These are phyloP conservation scores for Mortierella sp. DNA, from an alignment of 371 early-diverging fungal genomes.

Conservation along the genomic window DNA sequence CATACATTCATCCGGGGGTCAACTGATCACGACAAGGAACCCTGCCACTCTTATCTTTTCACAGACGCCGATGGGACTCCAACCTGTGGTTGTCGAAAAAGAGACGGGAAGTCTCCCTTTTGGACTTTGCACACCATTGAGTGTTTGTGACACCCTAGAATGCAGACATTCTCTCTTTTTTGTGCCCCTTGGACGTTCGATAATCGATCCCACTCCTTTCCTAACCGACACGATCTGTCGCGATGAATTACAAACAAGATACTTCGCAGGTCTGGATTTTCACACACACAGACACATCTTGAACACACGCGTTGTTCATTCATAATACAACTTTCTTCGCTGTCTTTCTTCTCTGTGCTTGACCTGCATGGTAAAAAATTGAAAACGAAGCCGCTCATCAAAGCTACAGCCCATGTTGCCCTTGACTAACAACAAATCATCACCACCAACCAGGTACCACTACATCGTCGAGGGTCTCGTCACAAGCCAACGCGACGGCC, in stretches of 20 bases:
- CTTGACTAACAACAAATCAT: neutral
- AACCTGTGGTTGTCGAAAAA: neutral
- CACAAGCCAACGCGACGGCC: slow-evolving; percentile 74
- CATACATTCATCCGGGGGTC: neutral
- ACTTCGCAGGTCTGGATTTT: neutral
- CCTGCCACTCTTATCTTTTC: neutral
- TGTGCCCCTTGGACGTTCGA: neutral
- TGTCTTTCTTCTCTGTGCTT: neutral
- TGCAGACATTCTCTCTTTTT: too few species aligned
- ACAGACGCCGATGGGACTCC: neutral
- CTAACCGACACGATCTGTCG: too few species aligned
- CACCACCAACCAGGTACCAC: slow-evolving; percentile 58
- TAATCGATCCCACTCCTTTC: too few species aligned
- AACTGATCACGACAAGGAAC: neutral
- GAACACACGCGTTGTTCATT: too few species aligned
- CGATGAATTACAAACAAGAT: neutral
- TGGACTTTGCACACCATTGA: too few species aligned
- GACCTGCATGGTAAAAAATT: neutral
- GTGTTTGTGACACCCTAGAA: too few species aligned
- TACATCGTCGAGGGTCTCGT: slow-evolving; percentile 84
- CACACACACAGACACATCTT: neutral
- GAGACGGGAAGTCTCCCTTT: too few species aligned
- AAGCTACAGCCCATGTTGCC: neutral
- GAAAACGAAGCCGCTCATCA: neutral
- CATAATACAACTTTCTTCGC: too few species aligned